These are phyloP conservation scores for Calcarisporium arbuscula DNA, from an alignment of 2,329 filamentous ascomycete species.

Conservation along the genomic window DNA sequence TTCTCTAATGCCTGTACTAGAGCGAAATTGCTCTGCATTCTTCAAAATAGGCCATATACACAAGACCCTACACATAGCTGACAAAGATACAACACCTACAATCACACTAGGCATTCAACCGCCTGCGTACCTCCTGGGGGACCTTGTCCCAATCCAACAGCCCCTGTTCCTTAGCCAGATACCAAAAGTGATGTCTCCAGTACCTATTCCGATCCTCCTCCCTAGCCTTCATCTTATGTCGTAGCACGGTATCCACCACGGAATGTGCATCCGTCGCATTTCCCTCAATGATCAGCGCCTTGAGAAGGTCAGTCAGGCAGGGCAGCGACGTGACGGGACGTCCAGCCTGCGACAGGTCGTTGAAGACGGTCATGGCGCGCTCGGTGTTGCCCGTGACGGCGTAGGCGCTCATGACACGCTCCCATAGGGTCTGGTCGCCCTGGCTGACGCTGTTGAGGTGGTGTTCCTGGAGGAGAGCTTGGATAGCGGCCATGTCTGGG, in stretches of 20 bases:
- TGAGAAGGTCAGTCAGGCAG: conserved; percentile 38
- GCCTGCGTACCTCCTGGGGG: conserved; percentile 13
- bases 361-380: conserved; percentile 43
- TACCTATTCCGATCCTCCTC: conserved; percentile 23
- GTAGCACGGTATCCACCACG: conserved; percentile 25
- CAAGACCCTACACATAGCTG: too few relatives aligned
- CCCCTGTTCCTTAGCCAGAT: conserved; percentile 33
- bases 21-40: too few relatives aligned
- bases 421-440: conserved; percentile 61
- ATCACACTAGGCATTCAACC: conserved; percentile 9
- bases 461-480: conserved; percentile 52
- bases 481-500: conserved; percentile 55
- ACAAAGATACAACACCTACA: too few relatives aligned
- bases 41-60: too few relatives aligned
- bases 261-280: conserved; percentile 21
- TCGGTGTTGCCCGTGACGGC: conserved; percentile 44
- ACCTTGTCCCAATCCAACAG: conserved; percentile 23
- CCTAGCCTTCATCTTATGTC: conserved; percentile 17
- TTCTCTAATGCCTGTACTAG: too few relatives aligned
- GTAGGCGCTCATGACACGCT: conserved; percentile 64
- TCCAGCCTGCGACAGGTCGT: conserved; percentile 31
- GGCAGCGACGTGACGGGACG: conserved; percentile 35
- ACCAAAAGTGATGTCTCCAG: conserved; percentile 47
- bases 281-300: conserved; percentile 18
- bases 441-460: conserved; percentile 29